Conservation (phyloP, 805 yeast species). For the Myxozyma nipponensis region DNA sequence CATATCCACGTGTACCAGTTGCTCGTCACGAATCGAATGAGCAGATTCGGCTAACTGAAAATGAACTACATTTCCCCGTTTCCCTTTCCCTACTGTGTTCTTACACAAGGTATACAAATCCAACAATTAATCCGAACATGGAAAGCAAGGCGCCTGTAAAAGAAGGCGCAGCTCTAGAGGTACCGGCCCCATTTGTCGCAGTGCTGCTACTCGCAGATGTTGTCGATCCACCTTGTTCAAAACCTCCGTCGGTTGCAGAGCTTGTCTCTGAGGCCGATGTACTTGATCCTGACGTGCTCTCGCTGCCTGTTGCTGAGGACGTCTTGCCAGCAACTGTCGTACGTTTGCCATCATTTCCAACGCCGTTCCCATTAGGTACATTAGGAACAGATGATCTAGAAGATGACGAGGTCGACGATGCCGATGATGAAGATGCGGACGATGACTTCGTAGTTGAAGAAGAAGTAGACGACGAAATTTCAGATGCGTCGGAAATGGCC, state of each 20-base stretch:
- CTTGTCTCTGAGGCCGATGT: neutral
- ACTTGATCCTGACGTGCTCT: neutral
- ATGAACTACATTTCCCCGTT: too few species aligned
- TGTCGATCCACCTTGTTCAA: slow-evolving; percentile 4
- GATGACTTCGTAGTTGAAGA: slow-evolving; percentile 1
- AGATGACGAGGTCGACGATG: slow-evolving; percentile 5
- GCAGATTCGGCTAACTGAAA: too few species aligned
- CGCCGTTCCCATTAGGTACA: neutral
- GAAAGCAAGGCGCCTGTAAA: too few species aligned
- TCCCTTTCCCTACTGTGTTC: too few species aligned
- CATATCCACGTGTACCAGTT: too few species aligned
- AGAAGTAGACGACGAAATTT: slow-evolving; percentile 6
- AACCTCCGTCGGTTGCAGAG: neutral
- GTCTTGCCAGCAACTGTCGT: neutral
- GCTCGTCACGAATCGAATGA: too few species aligned
- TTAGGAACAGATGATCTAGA: neutral
- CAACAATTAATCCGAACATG: too few species aligned
- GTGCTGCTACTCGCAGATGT: neutral
- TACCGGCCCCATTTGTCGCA: neutral
- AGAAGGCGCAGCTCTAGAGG: too few species aligned
- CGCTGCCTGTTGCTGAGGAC: neutral
- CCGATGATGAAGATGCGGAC: neutral
- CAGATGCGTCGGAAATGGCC: slow-evolving; percentile 5
- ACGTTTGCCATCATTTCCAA: neutral
- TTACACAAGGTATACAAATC: too few species aligned